Evolutionary conservation across 331 rosid genomes (phyloP), one percentile per base, ranked within the genome.

Genomic region (Quercus lobata): DNA sequence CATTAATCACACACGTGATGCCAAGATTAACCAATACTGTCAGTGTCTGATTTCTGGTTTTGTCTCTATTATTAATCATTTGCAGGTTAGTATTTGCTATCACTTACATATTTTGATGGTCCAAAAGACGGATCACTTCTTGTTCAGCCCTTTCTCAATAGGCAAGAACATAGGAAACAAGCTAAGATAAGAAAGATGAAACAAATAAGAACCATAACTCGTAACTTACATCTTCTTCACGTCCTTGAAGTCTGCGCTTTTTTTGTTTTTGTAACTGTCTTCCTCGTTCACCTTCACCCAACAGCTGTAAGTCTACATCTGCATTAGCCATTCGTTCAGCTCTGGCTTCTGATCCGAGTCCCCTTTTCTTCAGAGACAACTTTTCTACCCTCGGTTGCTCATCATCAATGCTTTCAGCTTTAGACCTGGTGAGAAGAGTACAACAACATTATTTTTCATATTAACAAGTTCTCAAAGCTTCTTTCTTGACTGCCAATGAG

Each of bases 241-340:
- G 97, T 76, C 97, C 98, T 73, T 88, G 96, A 79, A 87, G 86
- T 81, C 94, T 85, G 72, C 95, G 97, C 83, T 89, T 95, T 90
- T 89, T 95, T 87, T 90, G 92, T 83, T 95, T 95, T 85, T 78
- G 97, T 85, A 93, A 84, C 30, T 89, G 96, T 79, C 99, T 90
- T 82, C 90, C 97, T 84, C 97, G 86, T 79, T 95, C 98, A 81
- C 88, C 82, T 76, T 87, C 90, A 87, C 84, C 88, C 82, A 95
- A 61, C 82, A 91, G 88, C 81, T 95, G 97, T 19, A 93, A 76
- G 91, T 95, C 99, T 32, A 80, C 76, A 83, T 91, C 91, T 60
- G 94, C 92, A 86, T 82, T 95, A 57, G 92, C 93, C 80, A 91
- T 82, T 84, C 91, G 89, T 69, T 89, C 96, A 29, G 90, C 89